phyloP scores from a whole-genome alignment of 176 grass and related monocot species.

The Alopecurus myosuroides region DNA sequence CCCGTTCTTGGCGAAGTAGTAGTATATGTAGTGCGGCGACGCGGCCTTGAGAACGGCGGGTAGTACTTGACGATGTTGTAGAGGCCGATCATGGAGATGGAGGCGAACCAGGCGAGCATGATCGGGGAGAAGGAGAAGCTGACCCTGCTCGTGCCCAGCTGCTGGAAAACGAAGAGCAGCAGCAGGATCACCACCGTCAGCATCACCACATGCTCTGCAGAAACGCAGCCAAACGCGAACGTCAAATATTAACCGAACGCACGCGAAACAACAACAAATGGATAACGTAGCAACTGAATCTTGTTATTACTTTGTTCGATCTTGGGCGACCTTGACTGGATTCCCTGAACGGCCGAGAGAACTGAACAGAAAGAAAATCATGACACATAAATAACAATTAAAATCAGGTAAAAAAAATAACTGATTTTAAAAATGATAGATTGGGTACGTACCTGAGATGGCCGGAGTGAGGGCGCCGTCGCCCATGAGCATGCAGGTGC shows the following conservation, averaged over 20 bases:
- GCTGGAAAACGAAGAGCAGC: conserved; percentile 51
- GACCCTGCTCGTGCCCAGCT: conserved; percentile 53
- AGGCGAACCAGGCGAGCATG: conserved; percentile 59
- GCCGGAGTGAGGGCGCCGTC: conserved; percentile 66
- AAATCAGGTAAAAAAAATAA: neutral
- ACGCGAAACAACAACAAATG: neutral
- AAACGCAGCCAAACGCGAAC: neutral
- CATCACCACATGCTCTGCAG: conserved; percentile 48
- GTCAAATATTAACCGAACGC: neutral
- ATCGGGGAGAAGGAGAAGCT: conserved; percentile 61
- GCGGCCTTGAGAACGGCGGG: conserved; percentile 51
- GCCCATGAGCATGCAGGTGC: conserved; percentile 67
- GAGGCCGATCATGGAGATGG: conserved; percentile 38
- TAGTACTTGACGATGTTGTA: conserved; percentile 53
- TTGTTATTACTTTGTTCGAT: conserved; percentile 44
- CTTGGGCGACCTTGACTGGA: conserved; percentile 46
- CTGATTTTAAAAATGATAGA: neutral
- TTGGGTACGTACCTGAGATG: conserved; percentile 49
- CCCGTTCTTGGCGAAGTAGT: conserved; percentile 41
- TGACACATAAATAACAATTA: neutral
- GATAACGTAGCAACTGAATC: neutral
- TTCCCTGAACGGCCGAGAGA: conserved; percentile 71
- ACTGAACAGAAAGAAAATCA: conserved; percentile 24
- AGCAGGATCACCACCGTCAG: conserved; percentile 46
- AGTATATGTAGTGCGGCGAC: conserved; percentile 59